Evolutionary conservation across 768 basidiomycete genomes (phyloP).

Genomic region (Pulveroboletus sp.): DNA sequence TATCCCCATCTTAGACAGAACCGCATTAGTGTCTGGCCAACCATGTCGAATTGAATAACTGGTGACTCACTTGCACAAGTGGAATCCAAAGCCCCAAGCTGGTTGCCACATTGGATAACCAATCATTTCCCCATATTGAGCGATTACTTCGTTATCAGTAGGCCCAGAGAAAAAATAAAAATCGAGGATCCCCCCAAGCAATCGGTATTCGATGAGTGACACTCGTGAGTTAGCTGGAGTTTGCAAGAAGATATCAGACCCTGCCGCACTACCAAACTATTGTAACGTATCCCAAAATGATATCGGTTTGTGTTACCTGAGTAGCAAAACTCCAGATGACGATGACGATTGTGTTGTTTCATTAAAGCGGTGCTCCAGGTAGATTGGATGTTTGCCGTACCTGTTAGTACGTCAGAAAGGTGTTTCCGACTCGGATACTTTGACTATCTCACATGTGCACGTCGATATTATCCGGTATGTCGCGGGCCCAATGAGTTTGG

Average conservation of each 20-base stretch:
- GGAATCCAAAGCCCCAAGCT: conserved; percentile 76
- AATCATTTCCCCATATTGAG: conserved; percentile 67
- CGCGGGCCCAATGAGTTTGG: conserved; percentile 69
- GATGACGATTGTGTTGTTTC: conserved; percentile 45
- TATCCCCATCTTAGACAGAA: conserved; percentile 41
- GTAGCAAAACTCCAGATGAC: conserved; percentile 75
- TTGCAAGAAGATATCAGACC: conserved; percentile 66
- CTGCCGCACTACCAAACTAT: conserved; percentile 51
- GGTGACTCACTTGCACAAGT: conserved; percentile 55
- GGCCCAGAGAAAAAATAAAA: conserved; percentile 77
- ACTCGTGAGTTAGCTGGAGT: conserved; percentile 53
- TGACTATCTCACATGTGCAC: conserved; percentile 49
- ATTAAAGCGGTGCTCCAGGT: conserved; percentile 69
- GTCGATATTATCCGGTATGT: too few species aligned
- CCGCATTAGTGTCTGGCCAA: background rate
- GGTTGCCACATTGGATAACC: conserved; percentile 73
- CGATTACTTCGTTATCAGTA: conserved; percentile 49
- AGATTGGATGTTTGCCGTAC: conserved; percentile 73
- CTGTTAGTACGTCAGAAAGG: conserved; percentile 28
- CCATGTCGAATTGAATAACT: too few species aligned
- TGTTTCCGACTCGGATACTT: background rate
- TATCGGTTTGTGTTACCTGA: conserved; percentile 42
- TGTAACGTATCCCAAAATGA: background rate
- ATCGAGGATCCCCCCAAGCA: conserved; percentile 73
- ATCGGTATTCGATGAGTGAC: conserved; percentile 69